Evolutionary conservation across 1,139 yeast genomes (phyloP).

Genomic region (Nakaseomyces nivariensis): DNA sequence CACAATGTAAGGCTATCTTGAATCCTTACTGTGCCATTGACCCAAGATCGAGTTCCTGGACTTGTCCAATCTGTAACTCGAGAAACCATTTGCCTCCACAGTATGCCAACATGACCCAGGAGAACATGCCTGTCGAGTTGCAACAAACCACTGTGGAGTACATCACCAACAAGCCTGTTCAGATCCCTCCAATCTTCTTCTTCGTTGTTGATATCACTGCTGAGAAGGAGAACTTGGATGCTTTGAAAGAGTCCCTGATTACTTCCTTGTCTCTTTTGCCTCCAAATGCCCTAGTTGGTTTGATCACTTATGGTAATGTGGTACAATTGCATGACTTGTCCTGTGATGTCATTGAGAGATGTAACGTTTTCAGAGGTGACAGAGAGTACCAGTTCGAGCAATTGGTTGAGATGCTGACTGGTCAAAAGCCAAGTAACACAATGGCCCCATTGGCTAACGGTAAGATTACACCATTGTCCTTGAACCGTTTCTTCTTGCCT

Average conservation of each 20-base stretch:
- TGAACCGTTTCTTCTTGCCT: slow-evolving; percentile 75
- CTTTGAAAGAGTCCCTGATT: slow-evolving; percentile 78
- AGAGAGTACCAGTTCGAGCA: slow-evolving; percentile 75
- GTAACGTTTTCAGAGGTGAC: slow-evolving; percentile 87
- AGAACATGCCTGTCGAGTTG: slow-evolving; percentile 80
- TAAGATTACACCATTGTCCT: slow-evolving; percentile 34
- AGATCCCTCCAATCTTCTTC: slow-evolving; percentile 87
- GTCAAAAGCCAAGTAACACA: slow-evolving; percentile 28
- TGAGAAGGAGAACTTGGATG: slow-evolving; percentile 84
- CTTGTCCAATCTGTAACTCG: slow-evolving; percentile 76
- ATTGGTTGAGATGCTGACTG: slow-evolving; percentile 63
- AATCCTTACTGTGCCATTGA: slow-evolving; percentile 87
- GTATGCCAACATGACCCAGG: slow-evolving; percentile 76
- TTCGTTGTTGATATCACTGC: slow-evolving; percentile 91
- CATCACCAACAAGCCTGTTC: slow-evolving; percentile 78
- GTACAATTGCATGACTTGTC: slow-evolving; percentile 91
- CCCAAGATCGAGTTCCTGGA: slow-evolving; percentile 73
- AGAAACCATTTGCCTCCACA: slow-evolving; percentile 87
- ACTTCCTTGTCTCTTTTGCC: slow-evolving; percentile 79
- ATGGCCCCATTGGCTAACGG: slow-evolving; percentile 3
- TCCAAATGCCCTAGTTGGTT: slow-evolving; percentile 85
- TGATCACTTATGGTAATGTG: slow-evolving; percentile 90
- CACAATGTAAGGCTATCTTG: slow-evolving; percentile 74
- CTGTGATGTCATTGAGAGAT: slow-evolving; percentile 63
- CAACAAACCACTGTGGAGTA: slow-evolving; percentile 88